A percentile compares a stretch with the other conserved stretches of the same genome.
phyloP scores from a whole-genome alignment of 2,329 filamentous ascomycete species.

The Neospermospora avenae region DNA sequence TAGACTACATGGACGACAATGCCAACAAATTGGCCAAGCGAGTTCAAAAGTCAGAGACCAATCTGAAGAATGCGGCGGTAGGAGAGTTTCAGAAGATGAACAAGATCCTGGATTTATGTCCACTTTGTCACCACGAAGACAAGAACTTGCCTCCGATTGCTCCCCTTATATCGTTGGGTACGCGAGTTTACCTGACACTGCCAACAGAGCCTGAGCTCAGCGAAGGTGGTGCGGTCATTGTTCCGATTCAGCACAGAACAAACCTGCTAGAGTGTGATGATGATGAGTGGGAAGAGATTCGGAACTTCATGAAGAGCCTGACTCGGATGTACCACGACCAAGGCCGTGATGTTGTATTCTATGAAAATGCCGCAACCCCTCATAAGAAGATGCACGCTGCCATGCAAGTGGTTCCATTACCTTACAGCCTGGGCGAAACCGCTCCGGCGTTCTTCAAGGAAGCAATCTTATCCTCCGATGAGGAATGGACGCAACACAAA shows the following conservation, averaged over 20 bases:
- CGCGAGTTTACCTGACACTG: slow-evolving; percentile 81
- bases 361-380: slow-evolving; percentile 89
- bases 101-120: slow-evolving; percentile 79
- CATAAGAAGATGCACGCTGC: slow-evolving; percentile 78
- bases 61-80: slow-evolving; percentile 84
- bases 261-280: slow-evolving; percentile 98
- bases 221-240: slow-evolving; percentile 80
- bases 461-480: slow-evolving; percentile 81
- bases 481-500: slow-evolving; percentile 94
- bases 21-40: slow-evolving; percentile 83
- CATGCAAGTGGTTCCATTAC: slow-evolving; percentile 81
- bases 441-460: slow-evolving; percentile 95
- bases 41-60: slow-evolving; percentile 82
- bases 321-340: slow-evolving; percentile 93
- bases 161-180: slow-evolving; percentile 81
- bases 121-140: slow-evolving; percentile 91
- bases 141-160: slow-evolving; percentile 71
- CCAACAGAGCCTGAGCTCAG: slow-evolving; percentile 86
- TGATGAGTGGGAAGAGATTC: slow-evolving; percentile 98
- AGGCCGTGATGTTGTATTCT: slow-evolving; percentile 90
- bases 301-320: slow-evolving; percentile 97
- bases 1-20: slow-evolving; percentile 98
- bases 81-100: slow-evolving; percentile 88
- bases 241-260: slow-evolving; percentile 78
- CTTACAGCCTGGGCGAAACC: slow-evolving; percentile 85